Percentiles rank a stretch among this genome's conserved stretches.
Conservation (phyloP, 2,329 filamentous ascomycete species). For the Metarhizium brunneum region DNA sequence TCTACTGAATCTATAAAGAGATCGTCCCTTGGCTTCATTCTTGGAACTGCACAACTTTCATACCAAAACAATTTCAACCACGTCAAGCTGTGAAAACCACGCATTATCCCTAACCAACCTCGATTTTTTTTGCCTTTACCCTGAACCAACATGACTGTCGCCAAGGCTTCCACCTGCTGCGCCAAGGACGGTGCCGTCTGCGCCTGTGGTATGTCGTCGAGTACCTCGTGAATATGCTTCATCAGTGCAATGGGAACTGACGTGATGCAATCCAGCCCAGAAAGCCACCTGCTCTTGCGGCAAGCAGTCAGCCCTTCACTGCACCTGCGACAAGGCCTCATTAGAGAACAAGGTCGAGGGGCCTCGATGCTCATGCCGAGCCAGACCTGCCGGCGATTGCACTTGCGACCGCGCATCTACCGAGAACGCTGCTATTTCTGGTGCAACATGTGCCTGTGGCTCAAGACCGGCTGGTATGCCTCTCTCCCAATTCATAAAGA, state of each 20-base stretch:
- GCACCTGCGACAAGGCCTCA: slow-evolving; percentile 69
- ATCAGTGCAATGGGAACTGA: neutral
- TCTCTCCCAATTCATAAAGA: too few relatives aligned
- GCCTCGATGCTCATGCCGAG: slow-evolving; percentile 74
- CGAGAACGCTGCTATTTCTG: slow-evolving; percentile 57
- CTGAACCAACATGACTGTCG: slow-evolving; percentile 21
- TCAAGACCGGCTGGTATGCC: slow-evolving; percentile 55
- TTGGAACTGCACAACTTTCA: neutral
- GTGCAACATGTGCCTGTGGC: slow-evolving; percentile 67
- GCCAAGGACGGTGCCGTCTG: slow-evolving; percentile 43
- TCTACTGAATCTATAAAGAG: slow-evolving; percentile 9
- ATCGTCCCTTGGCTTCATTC: slow-evolving; percentile 1
- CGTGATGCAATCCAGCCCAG: slow-evolving; percentile 32
- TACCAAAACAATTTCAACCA: neutral
- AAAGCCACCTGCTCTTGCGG: slow-evolving; percentile 80
- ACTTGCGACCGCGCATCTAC: slow-evolving; percentile 64
- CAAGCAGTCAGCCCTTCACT: slow-evolving; percentile 76
- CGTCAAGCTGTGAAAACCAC: neutral
- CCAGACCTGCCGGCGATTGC: slow-evolving; percentile 70
- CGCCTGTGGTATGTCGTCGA: slow-evolving; percentile 42
- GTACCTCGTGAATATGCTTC: neutral
- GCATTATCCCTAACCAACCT: neutral
- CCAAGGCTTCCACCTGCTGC: slow-evolving; percentile 44
- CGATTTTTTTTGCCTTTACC: neutral
- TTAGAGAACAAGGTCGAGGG: slow-evolving; percentile 67